These are phyloP conservation scores for Lasiosphaeris hirsuta DNA, from an alignment of 495 filamentous ascomycete species.

Conservation along the genomic window DNA sequence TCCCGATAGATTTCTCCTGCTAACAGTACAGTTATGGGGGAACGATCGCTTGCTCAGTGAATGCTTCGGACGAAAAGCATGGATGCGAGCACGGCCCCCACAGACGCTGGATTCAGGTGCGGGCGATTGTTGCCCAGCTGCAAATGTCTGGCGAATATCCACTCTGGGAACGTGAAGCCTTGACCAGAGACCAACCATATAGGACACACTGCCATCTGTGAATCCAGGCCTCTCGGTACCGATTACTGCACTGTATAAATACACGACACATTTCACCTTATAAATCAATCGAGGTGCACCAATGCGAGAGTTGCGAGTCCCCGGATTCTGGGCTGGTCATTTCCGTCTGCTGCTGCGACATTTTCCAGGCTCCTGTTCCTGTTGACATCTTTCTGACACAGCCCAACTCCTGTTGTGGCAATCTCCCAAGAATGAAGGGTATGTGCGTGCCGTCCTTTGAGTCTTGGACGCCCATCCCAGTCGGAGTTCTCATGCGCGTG, in stretches of 20 bases:
- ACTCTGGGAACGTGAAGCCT: too few species aligned
- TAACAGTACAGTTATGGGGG: neutral
- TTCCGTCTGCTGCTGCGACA: too few species aligned
- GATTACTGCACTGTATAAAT: too few species aligned
- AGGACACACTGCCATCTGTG: neutral
- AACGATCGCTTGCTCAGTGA: neutral
- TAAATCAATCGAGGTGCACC: too few species aligned
- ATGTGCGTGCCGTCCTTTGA: neutral
- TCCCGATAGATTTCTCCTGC: neutral
- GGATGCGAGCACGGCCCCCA: neutral
- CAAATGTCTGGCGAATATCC: neutral
- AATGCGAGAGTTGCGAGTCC: too few species aligned
- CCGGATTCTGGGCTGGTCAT: too few species aligned
- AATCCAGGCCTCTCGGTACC: too few species aligned
- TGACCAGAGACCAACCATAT: too few species aligned
- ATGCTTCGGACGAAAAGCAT: neutral
- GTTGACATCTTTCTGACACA: neutral
- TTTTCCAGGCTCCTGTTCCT: neutral
- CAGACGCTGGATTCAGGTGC: too few species aligned
- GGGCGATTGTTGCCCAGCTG: neutral
- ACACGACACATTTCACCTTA: too few species aligned
- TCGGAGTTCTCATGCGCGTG: neutral
- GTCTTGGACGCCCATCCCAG: neutral
- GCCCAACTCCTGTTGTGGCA: neutral
- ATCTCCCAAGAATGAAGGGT: constrained; percentile 29